Evolutionary conservation across 2,329 filamentous ascomycete genomes (phyloP).

Genomic region (Ilyonectria robusta): DNA sequence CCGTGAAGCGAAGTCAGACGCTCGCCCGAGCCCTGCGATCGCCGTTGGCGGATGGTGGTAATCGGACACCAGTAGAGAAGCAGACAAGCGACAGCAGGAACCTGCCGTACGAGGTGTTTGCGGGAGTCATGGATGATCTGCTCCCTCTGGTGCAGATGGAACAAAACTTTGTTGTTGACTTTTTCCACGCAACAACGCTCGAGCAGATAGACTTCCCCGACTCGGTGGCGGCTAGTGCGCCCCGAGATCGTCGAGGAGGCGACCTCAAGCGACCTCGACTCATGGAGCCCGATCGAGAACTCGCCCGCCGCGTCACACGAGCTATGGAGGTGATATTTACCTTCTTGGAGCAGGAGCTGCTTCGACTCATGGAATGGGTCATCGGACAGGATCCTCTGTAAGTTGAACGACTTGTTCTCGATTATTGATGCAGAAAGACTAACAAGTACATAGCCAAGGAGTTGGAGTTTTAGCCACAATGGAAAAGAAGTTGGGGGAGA

Average conservation of each 20-base stretch:
- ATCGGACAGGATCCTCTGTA: slow-evolving; percentile 85
- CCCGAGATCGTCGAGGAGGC: slow-evolving; percentile 77
- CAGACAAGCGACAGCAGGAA: slow-evolving; percentile 74
- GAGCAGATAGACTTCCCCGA: slow-evolving; percentile 88
- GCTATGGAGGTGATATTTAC: slow-evolving; percentile 91
- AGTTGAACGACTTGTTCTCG: slow-evolving; percentile 54
- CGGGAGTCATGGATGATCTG: slow-evolving; percentile 84
- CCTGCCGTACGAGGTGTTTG: slow-evolving; percentile 86
- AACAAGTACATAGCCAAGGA: slow-evolving; percentile 77
- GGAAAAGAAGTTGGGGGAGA: slow-evolving; percentile 82
- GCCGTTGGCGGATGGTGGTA: slow-evolving; percentile 73
- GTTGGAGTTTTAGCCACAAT: slow-evolving; percentile 87
- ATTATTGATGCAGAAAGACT: slow-evolving; percentile 17
- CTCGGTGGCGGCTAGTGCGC: slow-evolving; percentile 75
- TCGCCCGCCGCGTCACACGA: slow-evolving; percentile 87
- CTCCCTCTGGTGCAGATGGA: slow-evolving; percentile 89
- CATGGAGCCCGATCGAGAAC: slow-evolving; percentile 89
- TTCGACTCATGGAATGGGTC: slow-evolving; percentile 87
- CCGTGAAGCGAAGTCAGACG: slow-evolving; percentile 94
- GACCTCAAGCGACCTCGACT: slow-evolving; percentile 82
- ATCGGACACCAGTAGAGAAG: slow-evolving; percentile 67
- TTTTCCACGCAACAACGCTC: slow-evolving; percentile 93
- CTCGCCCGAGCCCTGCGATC: slow-evolving; percentile 81
- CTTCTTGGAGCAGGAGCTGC: slow-evolving; percentile 84
- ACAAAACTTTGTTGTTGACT: slow-evolving; percentile 97